Evolutionary conservation across 495 filamentous ascomycete genomes (phyloP), one percentile per base, ranked within the genome.

Genomic region (Aspergillus biplanus): DNA sequence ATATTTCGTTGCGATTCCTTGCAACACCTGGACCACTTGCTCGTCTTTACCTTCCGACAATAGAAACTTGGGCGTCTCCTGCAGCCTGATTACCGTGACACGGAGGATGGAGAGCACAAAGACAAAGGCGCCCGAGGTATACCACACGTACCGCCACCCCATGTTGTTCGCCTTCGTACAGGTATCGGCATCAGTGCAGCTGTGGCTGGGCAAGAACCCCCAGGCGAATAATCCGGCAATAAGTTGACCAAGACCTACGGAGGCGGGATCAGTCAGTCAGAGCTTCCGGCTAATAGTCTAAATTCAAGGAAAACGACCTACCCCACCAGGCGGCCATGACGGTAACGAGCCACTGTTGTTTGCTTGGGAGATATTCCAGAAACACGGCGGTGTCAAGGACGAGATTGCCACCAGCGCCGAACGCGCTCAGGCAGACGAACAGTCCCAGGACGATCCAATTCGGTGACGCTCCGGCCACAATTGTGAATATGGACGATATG

Each of bases 11-110:
- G 90, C 89, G 49, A 92, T 82, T 8, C 66, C 74, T 34, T 87
- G 82, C 9, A 93, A 77, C 1, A 82, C 87, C 2, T 80, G 71
- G 52, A 91, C 83, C 0, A 87, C 81, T 61, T 88, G 72, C 5
- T 76, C 82, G 62, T 92, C 89, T 46, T 84, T 80, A 7, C 89
- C 89, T 55, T 86, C 77, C 31, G 81, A 80, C 21, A 93, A 69
- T 1, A 91, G 84, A 67, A 87, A 92, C 64, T 91, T 92, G 21
- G 90, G 90, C 0, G 90, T 91, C 62, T 93, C 89, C 18, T 80
- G 75, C 4, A 92, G 77, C 1, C 84, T 81, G 65, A 93, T 84
- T 58, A 92, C 78, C 3, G 85, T 87, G n/a, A 92, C 69, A 21
- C 90, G 87, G 4, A 85, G 72, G 44, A 91, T 71, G 15, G 82